Percentiles rank a stretch among this genome's conserved stretches.
Evolutionary conservation across 352 stramenopile genomes (phyloP).

Genomic region (Pythium sukuiense): DNA sequence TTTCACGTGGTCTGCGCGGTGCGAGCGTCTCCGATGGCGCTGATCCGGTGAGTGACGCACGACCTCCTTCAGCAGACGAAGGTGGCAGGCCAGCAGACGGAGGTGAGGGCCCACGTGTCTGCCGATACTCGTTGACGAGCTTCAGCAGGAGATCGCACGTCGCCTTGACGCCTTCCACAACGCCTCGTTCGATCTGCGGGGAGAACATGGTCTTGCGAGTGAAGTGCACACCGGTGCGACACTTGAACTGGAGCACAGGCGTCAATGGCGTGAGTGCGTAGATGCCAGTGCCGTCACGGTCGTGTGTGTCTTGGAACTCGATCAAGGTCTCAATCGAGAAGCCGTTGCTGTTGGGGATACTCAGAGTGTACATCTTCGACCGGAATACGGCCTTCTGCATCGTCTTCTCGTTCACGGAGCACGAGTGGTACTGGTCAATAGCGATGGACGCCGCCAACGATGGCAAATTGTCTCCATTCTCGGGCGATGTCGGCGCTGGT

Average conservation of each 20-base stretch:
- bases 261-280: slow-evolving; percentile 22
- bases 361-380: slow-evolving; percentile 65
- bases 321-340: slow-evolving; percentile 63
- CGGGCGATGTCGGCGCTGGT: slow-evolving; percentile 10
- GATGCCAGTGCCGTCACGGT: slow-evolving; percentile 17
- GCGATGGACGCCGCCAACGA: slow-evolving; percentile 39
- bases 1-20: slow-evolving; percentile 1
- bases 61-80: background rate
- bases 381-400: slow-evolving; percentile 44
- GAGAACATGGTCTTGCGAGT: slow-evolving; percentile 32
- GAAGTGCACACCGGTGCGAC: slow-evolving; percentile 32
- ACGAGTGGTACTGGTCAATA: slow-evolving; percentile 65
- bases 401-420: slow-evolving; percentile 36
- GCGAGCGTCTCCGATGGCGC: background rate
- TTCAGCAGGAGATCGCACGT: slow-evolving; percentile 30
- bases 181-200: slow-evolving; percentile 30
- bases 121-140: slow-evolving; percentile 21
- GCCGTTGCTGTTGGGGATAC: slow-evolving; percentile 63
- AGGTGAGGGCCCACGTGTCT: background rate
- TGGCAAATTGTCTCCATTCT: background rate
- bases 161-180: slow-evolving; percentile 32
- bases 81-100: background rate
- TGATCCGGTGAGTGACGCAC: background rate
- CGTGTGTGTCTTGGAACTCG: slow-evolving; percentile 40
- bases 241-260: slow-evolving; percentile 28